Base-by-base conservation (phyloP, 2,329 filamentous ascomycete species). In the Talaromyces sp. region DNA sequence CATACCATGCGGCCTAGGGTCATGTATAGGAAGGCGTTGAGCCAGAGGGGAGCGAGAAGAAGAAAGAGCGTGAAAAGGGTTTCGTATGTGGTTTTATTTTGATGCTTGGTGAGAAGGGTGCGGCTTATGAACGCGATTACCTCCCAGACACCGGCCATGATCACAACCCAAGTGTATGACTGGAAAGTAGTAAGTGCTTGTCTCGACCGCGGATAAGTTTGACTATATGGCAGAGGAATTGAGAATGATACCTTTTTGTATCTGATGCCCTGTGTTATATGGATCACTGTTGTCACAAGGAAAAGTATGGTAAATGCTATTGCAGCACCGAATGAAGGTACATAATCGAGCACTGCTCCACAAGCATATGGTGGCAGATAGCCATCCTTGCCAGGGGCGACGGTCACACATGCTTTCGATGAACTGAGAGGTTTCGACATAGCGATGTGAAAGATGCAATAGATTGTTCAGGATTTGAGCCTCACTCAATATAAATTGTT, bases 1-100 rank as follows among this genome's bases (percentile, higher is more conserved):
- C 60, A 62, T 43, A 62, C 45, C 60, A 62, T 62, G 36, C 36
- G 36, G 36, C 36, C 36, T 5, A 40, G 36, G 4, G 36, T 40
- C 36, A 40, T 17, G 15, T 40, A 40, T 15, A 40, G 36, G 15
- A 40, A 40, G 36, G 36, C 36, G 15, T 40, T 40, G 15, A 40
- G 15, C 36, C 36, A 40, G 36, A 40, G 36, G 15, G 36, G 36
- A 17, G 15, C 36, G 36, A 40, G 36, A 40, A 40, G 38, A 5
- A 40, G 38, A 40, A 40, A 40, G 38, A 40, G 38, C 38, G 38
- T 40, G 17, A 40, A 40, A 40, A 40, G n/a, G 17, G 38, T 40
- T 7, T 40, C 38, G 38, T 40, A 40, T n/a, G 38, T 40, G 5
- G 17, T 40, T 40, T 40, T 40, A 40, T n/a, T 40, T n/a, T 40